Evolutionary conservation across 768 basidiomycete species (phyloP), one percentile per base, ranked within the genome.

Genomic region (Tulasnella sp.): DNA sequence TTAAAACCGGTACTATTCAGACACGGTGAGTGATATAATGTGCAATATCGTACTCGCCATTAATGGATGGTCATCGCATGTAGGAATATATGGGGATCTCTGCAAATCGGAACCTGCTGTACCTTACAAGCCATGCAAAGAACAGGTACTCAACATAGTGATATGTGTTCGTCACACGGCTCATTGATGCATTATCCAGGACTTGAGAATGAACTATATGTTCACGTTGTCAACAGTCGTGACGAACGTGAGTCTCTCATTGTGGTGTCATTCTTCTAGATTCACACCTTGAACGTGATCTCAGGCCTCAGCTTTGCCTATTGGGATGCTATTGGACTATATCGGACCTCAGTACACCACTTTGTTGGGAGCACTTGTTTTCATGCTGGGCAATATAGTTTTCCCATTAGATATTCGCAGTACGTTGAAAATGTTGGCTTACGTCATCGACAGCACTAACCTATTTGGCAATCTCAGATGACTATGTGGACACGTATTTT

Each of bases 201-300:
- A 65, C 46, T 58, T 60, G 2, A 54, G 63, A 15, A 56, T 67
- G 31, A 66, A 66, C 45, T 57, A 55, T 16, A 60, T 66, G 58
- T 67, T 69, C 58, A 63, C 64, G 16, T 51, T 67, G 19, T 60
- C 63, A 5, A 61, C 62, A 9, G 62, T 63, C n/a, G 59, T 62
- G 12, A 66, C 63, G 32, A 67, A 67, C 57, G 63, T 62, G 46
- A 45, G 58, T 52, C 10, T 31, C 9, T 27, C 42, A 47, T 24
- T 24, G 25, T 20, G n/a, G 40, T 28, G 43, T 27, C 19, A 45
- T 28, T 5, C 16, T 53, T 8, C 28, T 45, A 19, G 29, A 24
- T 32, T 49, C 28, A 32, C 28, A 22, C 28, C 39, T 4, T 10
- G 13, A n/a, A 33, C 7, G 13, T n/a, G 45, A 25, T 34, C 22